Evolutionary conservation across 441 rosid genomes (phyloP), one percentile per base, ranked within the genome.

Genomic region (Euphorbia celastroides): DNA sequence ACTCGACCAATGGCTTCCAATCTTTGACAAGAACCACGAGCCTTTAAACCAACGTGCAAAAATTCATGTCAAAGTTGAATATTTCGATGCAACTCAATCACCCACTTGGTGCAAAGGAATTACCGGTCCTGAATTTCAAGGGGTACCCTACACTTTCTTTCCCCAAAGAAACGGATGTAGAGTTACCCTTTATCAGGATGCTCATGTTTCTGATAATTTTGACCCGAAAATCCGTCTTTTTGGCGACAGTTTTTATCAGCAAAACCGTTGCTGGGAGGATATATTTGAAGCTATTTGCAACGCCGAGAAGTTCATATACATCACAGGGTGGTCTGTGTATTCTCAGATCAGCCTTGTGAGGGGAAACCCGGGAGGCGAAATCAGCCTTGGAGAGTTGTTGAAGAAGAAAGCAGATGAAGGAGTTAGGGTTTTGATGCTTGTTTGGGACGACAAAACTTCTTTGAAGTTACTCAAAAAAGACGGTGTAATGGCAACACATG

Each of bases 291-390:
- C 97, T 2, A 86, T 93, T 68, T 74, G 62, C 55, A 80, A 88
- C 28, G 99, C 97, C 1, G 78, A 79, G 42, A 89, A 88, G 58
- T 41, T 93, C 62, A 87, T 93, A 71, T 93, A 86, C 78, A 86
- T 93, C n/a, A 82, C 97, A 6, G 99, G 97, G 4, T 93, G 99
- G 97, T 93, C 99, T 56, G 93, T 91, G 28, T 89, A 85, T 64
- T 75, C 93, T 19, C 93, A 89, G 79, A 89, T 93, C 36, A 10
- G 82, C 22, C 72, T 93, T 65, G 74, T 90, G 63, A 85, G 97
- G 80, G 83, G 83, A 0, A 89, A 81, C 77, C 80, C 85, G 0
- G 96, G 89, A 36, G 97, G 96, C 9, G 88, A 84, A 12, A 57
- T 82, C 36, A 84, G 60, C 19, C 72, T 91, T 10, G 97, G 99